Conservation (phyloP, 108 stramenopile genomes). For the Pseudonitzschia pungens region DNA sequence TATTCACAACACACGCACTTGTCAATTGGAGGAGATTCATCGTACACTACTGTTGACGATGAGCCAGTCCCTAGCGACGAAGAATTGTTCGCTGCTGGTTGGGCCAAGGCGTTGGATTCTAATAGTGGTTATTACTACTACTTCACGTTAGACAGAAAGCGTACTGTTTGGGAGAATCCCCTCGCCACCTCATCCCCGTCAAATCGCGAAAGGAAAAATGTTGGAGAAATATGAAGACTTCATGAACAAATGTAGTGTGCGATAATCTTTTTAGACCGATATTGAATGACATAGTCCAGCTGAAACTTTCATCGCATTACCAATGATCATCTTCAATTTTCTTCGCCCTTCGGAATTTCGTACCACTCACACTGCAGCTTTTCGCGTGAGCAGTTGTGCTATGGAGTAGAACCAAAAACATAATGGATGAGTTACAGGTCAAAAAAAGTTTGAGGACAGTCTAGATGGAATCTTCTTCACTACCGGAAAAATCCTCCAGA, state of each 20-base stretch:
- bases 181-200: conserved; percentile 12
- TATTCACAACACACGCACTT: neutral
- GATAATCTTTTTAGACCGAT: neutral
- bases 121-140: conserved; percentile 84
- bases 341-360: too few species aligned
- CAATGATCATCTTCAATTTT: too few species aligned
- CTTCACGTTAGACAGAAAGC: conserved; percentile 80
- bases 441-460: too few species aligned
- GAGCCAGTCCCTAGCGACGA: conserved; percentile 76
- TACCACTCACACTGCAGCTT: too few species aligned
- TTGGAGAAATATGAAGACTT: conserved; percentile 3
- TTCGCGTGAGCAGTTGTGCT: too few species aligned
- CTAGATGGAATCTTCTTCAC: too few species aligned
- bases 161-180: conserved; percentile 87
- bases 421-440: too few species aligned
- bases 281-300: neutral
- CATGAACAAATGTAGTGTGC: neutral
- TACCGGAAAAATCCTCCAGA: neutral
- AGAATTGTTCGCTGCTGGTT: conserved; percentile 78
- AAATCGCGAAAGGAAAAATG: neutral
- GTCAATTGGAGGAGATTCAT: conserved; percentile 34
- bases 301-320: too few species aligned
- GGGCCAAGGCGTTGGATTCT: conserved; percentile 86
- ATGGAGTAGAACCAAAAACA: too few species aligned
- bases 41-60: conserved; percentile 25